Evolutionary conservation across 305 asterid genomes (phyloP).

Genomic region (Rubia balearica): DNA sequence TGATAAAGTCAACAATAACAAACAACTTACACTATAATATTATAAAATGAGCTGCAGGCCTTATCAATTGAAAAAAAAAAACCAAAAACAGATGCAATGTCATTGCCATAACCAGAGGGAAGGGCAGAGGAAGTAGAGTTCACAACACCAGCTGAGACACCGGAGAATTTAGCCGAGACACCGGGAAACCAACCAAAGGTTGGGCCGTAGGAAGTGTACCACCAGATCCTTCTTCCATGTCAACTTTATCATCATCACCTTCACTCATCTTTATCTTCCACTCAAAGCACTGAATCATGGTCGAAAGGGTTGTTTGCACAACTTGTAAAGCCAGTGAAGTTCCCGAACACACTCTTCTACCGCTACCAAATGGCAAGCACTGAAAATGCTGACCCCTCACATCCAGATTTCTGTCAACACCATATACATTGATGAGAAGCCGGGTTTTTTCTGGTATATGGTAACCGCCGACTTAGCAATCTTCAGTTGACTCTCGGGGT

Average conservation of each 20-base stretch:
- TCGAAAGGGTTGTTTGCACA: conserved; percentile 29
- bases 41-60: no score
- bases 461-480: conserved; percentile 26
- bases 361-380: conserved; percentile 39
- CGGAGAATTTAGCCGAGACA: conserved; percentile 18
- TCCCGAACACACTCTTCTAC: conserved; percentile 42
- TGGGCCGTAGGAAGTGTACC: conserved; percentile 30
- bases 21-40: no score
- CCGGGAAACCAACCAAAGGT: conserved; percentile 32
- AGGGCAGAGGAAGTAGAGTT: no score
- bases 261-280: conserved; percentile 18
- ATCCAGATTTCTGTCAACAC: conserved; percentile 19
- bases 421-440: conserved; percentile 30
- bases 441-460: conserved; percentile 25
- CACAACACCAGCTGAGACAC: no score
- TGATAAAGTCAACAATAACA: no score
- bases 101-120: no score
- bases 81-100: no score
- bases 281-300: conserved; percentile 41
- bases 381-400: conserved; percentile 39
- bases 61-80: no score
- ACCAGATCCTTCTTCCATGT: conserved; percentile 38
- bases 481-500: conserved; percentile 25
- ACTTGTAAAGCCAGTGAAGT: conserved; percentile 30
- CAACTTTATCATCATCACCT: conserved; percentile 14